Evolutionary conservation across 768 basidiomycete genomes (phyloP).

Genomic region (Tricholoma terreum): DNA sequence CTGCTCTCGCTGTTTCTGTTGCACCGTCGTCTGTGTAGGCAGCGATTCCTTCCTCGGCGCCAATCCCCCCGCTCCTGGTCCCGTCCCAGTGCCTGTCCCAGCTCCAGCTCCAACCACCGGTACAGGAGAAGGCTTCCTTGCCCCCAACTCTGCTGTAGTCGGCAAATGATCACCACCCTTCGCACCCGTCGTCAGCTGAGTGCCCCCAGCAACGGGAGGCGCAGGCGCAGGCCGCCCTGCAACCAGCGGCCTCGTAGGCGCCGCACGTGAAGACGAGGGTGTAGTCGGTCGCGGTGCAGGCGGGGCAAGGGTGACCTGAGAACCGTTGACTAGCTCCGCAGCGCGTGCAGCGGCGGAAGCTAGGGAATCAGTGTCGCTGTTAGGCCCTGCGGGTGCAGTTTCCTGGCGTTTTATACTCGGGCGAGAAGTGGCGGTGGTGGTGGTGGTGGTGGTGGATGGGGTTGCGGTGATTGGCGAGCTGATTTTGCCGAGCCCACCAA

Average conservation of each 20-base stretch:
- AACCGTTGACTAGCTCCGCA: slow-evolving; percentile 61
- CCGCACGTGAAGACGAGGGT: slow-evolving; percentile 41
- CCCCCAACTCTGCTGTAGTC: slow-evolving; percentile 61
- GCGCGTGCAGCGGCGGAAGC: slow-evolving; percentile 52
- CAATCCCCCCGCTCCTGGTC: slow-evolving; percentile 22
- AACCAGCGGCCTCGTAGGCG: slow-evolving; percentile 66
- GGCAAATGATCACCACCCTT: slow-evolving; percentile 51
- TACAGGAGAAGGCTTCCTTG: slow-evolving; percentile 59
- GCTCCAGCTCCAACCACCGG: slow-evolving; percentile 30
- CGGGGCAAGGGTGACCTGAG: slow-evolving; percentile 22
- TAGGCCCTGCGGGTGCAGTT: slow-evolving; percentile 39
- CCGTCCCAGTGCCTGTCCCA: slow-evolving; percentile 11
- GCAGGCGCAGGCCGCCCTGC: slow-evolving; percentile 54
- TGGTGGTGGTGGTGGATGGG: slow-evolving; percentile 14
- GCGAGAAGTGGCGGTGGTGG: slow-evolving; percentile 17
- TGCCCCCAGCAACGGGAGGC: slow-evolving; percentile 28
- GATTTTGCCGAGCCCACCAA: slow-evolving; percentile 67
- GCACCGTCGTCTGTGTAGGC: slow-evolving; percentile 27
- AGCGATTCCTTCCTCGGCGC: slow-evolving; percentile 54
- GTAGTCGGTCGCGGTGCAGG: neutral
- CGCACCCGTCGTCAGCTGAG: neutral
- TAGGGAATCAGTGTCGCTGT: slow-evolving; percentile 40
- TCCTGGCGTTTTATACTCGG: slow-evolving; percentile 35
- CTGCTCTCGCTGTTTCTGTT: slow-evolving; percentile 27
- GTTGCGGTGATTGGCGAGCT: slow-evolving; percentile 24